These are phyloP conservation scores for Cruciata laevipes DNA, from an alignment of 257 asterid species.

Conservation along the genomic window DNA sequence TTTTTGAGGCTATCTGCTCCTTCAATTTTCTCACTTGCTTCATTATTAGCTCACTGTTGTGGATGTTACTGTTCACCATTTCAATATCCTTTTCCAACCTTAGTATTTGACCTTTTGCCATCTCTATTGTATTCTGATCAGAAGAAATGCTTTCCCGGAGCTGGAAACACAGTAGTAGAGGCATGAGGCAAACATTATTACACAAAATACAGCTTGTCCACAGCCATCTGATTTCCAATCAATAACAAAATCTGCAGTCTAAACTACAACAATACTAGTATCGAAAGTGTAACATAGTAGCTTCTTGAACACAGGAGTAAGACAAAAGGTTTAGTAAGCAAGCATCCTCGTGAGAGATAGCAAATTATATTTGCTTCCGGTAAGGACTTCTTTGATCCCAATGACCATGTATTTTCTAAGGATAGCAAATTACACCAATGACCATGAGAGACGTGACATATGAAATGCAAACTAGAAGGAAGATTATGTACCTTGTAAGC, in stretches of 20 bases:
- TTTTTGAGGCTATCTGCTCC: constrained; percentile 57
- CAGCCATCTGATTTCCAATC: constrained; percentile 1
- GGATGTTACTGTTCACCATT: constrained; percentile 56
- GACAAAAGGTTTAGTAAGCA: neutral
- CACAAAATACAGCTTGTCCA: neutral
- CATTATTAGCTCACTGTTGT: constrained; percentile 53
- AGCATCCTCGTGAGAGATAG: neutral
- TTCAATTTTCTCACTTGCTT: constrained; percentile 60
- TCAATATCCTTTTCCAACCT: constrained; percentile 67
- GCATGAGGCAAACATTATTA: constrained; percentile 20
- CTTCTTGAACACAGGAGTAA: neutral
- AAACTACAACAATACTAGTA: neutral
- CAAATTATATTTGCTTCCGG: too few species aligned
- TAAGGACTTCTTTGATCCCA: too few species aligned
- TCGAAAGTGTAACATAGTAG: neutral
- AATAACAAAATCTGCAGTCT: constrained; percentile 6
- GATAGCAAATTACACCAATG: neutral
- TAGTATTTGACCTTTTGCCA: constrained; percentile 56
- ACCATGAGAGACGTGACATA: neutral
- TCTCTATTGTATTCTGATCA: constrained; percentile 71
- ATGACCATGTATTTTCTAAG: neutral
- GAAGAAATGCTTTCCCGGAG: constrained; percentile 74
- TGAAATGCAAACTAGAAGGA: neutral
- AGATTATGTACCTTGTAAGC: constrained; percentile 67
- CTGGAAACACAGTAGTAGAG: constrained; percentile 32